Conservation (phyloP, 352 stramenopile species). For the Pythium brassicae region DNA sequence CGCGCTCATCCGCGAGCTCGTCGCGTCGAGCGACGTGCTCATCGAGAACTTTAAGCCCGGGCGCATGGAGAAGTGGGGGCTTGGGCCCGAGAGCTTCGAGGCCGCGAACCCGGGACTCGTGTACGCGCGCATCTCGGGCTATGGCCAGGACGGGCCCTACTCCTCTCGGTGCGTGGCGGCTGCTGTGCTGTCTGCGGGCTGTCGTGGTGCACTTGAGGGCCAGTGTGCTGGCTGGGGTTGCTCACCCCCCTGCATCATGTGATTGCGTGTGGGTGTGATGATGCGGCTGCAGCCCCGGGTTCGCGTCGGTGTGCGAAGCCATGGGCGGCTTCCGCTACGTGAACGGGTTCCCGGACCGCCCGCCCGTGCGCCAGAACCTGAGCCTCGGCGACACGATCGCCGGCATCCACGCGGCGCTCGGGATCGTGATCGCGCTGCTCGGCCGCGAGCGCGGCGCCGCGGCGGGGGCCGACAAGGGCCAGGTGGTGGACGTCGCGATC, state of each 20-base stretch:
- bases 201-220: too few species aligned
- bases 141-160: constrained; percentile 81
- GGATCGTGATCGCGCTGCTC: constrained; percentile 77
- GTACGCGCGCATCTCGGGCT: constrained; percentile 82
- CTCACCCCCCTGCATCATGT: too few species aligned
- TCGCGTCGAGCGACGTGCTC: constrained; percentile 74
- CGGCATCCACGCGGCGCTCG: constrained; percentile 76
- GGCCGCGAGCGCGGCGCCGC: constrained; percentile 45
- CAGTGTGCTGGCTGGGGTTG: neutral
- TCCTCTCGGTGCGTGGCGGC: constrained; percentile 28
- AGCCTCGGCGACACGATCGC: constrained; percentile 82
- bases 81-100: constrained; percentile 73
- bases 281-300: constrained; percentile 54
- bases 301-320: constrained; percentile 84
- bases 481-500: constrained; percentile 85
- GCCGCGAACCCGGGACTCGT: constrained; percentile 74
- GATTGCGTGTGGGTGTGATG: neutral
- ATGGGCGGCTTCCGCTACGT: constrained; percentile 86
- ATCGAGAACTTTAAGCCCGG: constrained; percentile 89
- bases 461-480: constrained; percentile 25
- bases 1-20: constrained; percentile 65
- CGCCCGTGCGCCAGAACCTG: constrained; percentile 76
- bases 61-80: constrained; percentile 84
- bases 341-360: constrained; percentile 80
- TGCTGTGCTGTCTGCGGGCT: neutral